Evolutionary conservation across 2,329 filamentous ascomycete genomes (phyloP), one percentile per base, ranked within the genome.

Genomic region (Claviceps sp.): DNA sequence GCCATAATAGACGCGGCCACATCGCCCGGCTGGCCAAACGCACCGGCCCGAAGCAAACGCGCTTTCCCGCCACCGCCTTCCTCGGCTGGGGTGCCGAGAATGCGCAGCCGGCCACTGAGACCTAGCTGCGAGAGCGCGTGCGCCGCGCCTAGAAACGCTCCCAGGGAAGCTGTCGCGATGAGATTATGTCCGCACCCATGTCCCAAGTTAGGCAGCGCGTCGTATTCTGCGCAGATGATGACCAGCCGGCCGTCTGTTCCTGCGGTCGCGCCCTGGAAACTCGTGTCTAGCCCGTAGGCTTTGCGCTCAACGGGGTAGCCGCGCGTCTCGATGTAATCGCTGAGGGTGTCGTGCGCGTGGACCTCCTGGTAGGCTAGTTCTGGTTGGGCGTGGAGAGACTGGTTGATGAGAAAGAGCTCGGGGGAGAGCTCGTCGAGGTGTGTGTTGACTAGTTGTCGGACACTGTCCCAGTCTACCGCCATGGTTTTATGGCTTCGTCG

Each of bases 121-220:
- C 63, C 59, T 2, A 63, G 59, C 3, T 57, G 44, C 36, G 62
- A 59, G 26, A 72, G 57, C 0, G 64, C 63, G 1, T 59, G 60
- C 1, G 64, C 67, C 0, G 63, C 58, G 11, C 62, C 68, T 13
- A 72, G 58, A 45, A 71, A 71, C 5, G 67, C 62, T 1, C 66
- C 67, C 6, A 72, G 55, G 1, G 65, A 63, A n/a, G 66, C 60
- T 0, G 66, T 67, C 11, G 69, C 65, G 51, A 73, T 71, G 17
- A 73, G 61, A 57, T 73, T 72, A 59, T 73, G 71, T 1, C 71
- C 70, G 57, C 70, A 73, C 2, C 67, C 69, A 40, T 73, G 70
- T n/a, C 69, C 70, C 22, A 72, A 70, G 11, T 60, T 63, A 0
- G 69, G 69, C 0, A 74, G 65, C 0, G 72, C 72, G 54, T 76